phyloP scores from a whole-genome alignment of 139 green algal genomes.

The Limnomonas spitsbergensis region DNA sequence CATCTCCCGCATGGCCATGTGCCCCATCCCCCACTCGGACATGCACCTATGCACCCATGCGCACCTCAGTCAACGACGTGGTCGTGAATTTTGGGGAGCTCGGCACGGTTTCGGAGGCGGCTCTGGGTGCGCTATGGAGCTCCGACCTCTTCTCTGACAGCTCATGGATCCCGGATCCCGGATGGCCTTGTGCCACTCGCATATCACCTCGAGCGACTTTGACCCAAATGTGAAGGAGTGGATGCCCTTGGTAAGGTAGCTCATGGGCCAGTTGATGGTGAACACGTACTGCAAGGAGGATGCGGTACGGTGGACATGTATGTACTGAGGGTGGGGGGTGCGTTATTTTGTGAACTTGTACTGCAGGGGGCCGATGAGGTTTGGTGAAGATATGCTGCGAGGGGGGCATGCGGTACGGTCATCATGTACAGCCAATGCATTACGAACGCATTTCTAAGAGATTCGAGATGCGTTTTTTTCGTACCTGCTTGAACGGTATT shows the following conservation, averaged over 20 bases:
- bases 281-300: slow-evolving; percentile 42
- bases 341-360: neutral
- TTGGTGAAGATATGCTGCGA: neutral
- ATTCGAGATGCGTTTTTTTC: too few relatives aligned
- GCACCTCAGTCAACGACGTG: neutral
- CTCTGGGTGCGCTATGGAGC: neutral
- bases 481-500: too few relatives aligned
- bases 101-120: neutral
- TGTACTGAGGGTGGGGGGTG: neutral
- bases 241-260: slow-evolving; percentile 44
- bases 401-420: neutral
- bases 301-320: too few relatives aligned
- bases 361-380: neutral
- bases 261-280: slow-evolving; percentile 38
- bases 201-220: neutral
- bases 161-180: neutral
- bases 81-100: neutral
- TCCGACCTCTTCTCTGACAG: neutral
- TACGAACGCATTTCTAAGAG: neutral
- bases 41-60: neutral
- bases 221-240: slow-evolving; percentile 42
- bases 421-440: neutral
- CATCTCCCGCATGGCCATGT: neutral
- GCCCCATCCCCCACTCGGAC: neutral
- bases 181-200: neutral